phyloP scores from a whole-genome alignment of 208 protist species.

The Vickermania spadyakhi region DNA sequence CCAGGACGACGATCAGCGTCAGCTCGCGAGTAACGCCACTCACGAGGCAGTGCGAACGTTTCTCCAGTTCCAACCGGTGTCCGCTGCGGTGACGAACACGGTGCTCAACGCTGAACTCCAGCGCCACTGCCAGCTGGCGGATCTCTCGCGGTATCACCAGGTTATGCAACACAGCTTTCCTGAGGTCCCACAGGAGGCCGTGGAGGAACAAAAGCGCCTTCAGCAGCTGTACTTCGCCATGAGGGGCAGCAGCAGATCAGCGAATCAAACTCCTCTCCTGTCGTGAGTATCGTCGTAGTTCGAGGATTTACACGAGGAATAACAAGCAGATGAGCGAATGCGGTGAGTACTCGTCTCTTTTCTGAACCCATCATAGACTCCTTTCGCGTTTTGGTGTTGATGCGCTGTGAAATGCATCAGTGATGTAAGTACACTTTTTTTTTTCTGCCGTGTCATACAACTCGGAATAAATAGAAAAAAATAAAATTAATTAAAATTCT shows the following conservation, averaged over 20 bases:
- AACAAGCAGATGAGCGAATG: no score
- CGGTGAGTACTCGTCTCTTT: not conserved
- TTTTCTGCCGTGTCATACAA: no score
- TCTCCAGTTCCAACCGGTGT: slow-evolving; percentile 25
- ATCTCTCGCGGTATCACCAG: slow-evolving; percentile 31
- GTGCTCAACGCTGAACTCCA: slow-evolving; percentile 25
- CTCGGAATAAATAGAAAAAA: no score
- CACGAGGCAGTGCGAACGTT: slow-evolving; percentile 22
- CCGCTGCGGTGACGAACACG: slow-evolving; percentile 11
- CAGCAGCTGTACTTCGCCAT: slow-evolving; percentile 25
- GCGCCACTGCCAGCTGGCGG: slow-evolving; percentile 27
- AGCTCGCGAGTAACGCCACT: slow-evolving; percentile 4
- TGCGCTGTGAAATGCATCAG: not conserved
- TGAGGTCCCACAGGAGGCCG: slow-evolving; percentile 1
- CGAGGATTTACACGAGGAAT: no score
- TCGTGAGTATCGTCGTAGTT: not conserved
- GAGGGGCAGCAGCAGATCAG: not conserved
- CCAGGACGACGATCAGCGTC: slow-evolving; percentile 3
- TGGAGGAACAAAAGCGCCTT: slow-evolving; percentile 20
- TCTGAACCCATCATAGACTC: not conserved
- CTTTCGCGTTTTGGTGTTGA: not conserved
- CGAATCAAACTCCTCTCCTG: not conserved
- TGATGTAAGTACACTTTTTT: not conserved
- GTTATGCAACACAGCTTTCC: slow-evolving; percentile 14
- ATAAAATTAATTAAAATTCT: no score